Evolutionary conservation across 2,329 filamentous ascomycete species (phyloP).

Genomic region (Triangularia setosa): DNA sequence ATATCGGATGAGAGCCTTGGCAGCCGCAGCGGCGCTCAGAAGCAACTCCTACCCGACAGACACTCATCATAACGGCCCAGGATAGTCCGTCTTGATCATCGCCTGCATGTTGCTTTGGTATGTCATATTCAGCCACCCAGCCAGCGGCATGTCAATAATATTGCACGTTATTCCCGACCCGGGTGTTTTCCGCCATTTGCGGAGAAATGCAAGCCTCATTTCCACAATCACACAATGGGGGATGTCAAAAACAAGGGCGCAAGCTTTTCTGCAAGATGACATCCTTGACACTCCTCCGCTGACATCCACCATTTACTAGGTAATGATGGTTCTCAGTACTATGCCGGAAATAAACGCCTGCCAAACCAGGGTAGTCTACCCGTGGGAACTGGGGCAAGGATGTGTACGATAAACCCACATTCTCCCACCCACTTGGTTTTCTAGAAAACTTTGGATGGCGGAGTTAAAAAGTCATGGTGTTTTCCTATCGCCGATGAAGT

Average conservation of each 20-base stretch:
- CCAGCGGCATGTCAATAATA: neutral
- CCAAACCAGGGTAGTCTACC: neutral
- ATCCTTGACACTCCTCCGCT: neutral
- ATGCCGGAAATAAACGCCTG: neutral
- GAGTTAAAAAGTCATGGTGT: neutral
- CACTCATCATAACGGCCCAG: neutral
- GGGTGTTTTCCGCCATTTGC: neutral
- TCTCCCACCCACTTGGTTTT: neutral
- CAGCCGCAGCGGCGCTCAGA: neutral
- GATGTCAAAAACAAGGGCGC: neutral
- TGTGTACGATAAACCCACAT: neutral
- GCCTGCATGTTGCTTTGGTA: neutral
- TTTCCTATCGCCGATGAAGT: neutral
- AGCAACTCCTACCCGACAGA: neutral
- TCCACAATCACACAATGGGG: neutral
- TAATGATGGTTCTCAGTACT: neutral
- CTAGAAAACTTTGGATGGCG: neutral
- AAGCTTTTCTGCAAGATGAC: neutral
- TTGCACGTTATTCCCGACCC: neutral
- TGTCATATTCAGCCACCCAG: neutral
- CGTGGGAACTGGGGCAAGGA: neutral
- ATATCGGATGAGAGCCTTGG: neutral
- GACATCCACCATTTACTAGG: too few species aligned
- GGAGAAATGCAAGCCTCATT: neutral
- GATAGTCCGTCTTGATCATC: neutral